Base-by-base conservation (phyloP, 192 early-diverging fungal species). In the Coemansia furcata region DNA sequence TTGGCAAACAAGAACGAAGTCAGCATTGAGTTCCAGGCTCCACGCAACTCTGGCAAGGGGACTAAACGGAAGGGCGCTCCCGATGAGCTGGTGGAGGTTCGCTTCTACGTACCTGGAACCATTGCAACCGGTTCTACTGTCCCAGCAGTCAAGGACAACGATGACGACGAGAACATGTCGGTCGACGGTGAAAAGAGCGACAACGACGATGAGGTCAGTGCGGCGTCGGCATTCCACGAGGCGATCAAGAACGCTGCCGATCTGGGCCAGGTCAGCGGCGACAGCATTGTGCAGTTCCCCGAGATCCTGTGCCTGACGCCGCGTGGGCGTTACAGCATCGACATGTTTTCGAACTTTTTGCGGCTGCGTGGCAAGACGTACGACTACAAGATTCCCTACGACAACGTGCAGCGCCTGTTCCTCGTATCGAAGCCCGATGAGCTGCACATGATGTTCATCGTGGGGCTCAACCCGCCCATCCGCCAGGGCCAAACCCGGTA, bases 401-500 rank as follows among this genome's bases (percentile, higher is more conserved):
- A 84, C 36, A 91, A 86, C 59, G 89, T 99, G 32, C 87, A 88
- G 68, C 87, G 89, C 58, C 65, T 99, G 64, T 95, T 96, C 65
- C 81, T 97, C 68, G 84, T 99, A 17, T 89, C 92, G 9, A 98
- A 98, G 84, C 93, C 95, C 6, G 95, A 97, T 67, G 95, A 95
- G 67, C 73, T 94, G 46, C 95, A 97, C 71, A 91, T 88, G 42
- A 86, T 94, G 84, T 94, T 99, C 77, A 89, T 99, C 57, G 89
- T 99, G 68, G 94, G 92, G n/a, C 78, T 99, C 63, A 92, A 98
- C 70, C 96, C 97, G 44, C 96, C 97, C 21, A 83, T 99, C 49
- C 89, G 97, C 50, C 97, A 99, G 76, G 97, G 97, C 64, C 95
- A 98, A 74, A 98, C 96, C 21, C 85, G 89, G 63, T 97, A 99